phyloP scores from a whole-genome alignment of 805 yeast species.

The Hanseniaspora taiwanica region DNA sequence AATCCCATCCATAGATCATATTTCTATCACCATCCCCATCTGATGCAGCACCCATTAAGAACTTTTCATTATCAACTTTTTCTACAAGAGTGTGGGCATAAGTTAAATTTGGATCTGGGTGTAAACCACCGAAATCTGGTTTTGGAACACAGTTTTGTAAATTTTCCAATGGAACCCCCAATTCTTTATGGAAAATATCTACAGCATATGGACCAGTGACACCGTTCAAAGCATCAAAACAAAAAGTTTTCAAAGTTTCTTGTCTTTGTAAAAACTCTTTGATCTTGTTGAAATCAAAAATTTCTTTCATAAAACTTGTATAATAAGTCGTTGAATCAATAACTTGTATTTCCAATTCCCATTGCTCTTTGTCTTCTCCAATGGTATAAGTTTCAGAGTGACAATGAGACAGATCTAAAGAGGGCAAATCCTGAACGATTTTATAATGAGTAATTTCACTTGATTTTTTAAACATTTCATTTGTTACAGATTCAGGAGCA shows the following conservation, averaged over 20 bases:
- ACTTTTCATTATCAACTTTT: constrained; percentile 65
- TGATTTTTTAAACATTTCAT: constrained; percentile 67
- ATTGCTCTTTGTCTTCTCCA: constrained; percentile 23
- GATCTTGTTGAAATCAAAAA: constrained; percentile 80
- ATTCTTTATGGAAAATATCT: constrained; percentile 70
- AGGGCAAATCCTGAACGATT: constrained; percentile 42
- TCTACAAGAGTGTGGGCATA: constrained; percentile 82
- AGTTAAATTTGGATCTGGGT: constrained; percentile 95
- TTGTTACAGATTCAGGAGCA: constrained; percentile 90
- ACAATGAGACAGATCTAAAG: constrained; percentile 46
- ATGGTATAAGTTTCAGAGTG: constrained; percentile 27
- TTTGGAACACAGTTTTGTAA: constrained; percentile 70
- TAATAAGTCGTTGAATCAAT: constrained; percentile 74
- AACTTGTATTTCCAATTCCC: constrained; percentile 56
- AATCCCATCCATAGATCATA: constrained; percentile 89
- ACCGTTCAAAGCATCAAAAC: constrained; percentile 88
- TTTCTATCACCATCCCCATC: constrained; percentile 99
- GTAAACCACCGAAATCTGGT: constrained; percentile 94
- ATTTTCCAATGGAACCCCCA: constrained; percentile 49
- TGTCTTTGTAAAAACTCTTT: constrained; percentile 46
- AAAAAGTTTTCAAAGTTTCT: constrained; percentile 53
- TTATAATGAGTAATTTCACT: constrained; percentile 46
- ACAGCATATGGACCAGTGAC: constrained; percentile 94
- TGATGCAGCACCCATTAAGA: constrained; percentile 96
- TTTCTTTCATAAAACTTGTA: constrained; percentile 62